Conservation (phyloP, 2,329 filamentous ascomycete genomes). For the Scortechinia acanthostroma region DNA sequence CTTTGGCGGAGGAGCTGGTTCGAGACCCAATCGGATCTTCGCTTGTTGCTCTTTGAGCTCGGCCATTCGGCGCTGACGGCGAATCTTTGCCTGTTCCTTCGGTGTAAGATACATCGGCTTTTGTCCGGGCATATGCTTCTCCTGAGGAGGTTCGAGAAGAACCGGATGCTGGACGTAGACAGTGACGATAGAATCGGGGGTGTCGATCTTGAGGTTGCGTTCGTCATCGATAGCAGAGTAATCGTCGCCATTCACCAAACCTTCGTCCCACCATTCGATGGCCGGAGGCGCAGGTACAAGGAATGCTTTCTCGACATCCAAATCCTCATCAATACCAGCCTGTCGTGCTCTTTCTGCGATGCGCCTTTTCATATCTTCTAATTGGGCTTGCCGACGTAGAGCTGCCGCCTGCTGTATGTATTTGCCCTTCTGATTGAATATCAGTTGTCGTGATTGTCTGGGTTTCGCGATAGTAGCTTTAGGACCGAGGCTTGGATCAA, state of each 20-base stretch:
- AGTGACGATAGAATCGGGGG: slow-evolving; percentile 80
- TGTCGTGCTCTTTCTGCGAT: slow-evolving; percentile 83
- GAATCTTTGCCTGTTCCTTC: slow-evolving; percentile 84
- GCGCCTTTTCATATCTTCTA: slow-evolving; percentile 90
- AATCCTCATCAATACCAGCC: slow-evolving; percentile 86
- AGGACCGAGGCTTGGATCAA: slow-evolving; percentile 58
- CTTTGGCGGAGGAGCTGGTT: slow-evolving; percentile 85
- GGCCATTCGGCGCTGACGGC: slow-evolving; percentile 82
- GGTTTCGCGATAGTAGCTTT: slow-evolving; percentile 43
- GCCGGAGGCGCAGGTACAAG: slow-evolving; percentile 76
- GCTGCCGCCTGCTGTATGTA: slow-evolving; percentile 93
- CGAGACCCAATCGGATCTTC: slow-evolving; percentile 84
- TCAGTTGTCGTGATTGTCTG: slow-evolving; percentile 67
- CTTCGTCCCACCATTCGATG: slow-evolving; percentile 97
- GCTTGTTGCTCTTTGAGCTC: slow-evolving; percentile 94
- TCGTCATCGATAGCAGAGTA: slow-evolving; percentile 67
- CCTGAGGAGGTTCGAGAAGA: slow-evolving; percentile 82
- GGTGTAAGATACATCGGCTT: slow-evolving; percentile 90
- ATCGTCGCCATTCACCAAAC: slow-evolving; percentile 51
- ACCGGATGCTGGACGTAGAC: slow-evolving; percentile 89
- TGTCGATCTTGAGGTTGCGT: slow-evolving; percentile 64
- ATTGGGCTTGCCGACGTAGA: slow-evolving; percentile 74
- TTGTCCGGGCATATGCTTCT: slow-evolving; percentile 69
- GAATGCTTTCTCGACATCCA: slow-evolving; percentile 74
- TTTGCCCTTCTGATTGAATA: slow-evolving; percentile 94